phyloP scores from a whole-genome alignment of 352 stramenopile species.

The Phytophthora podocarpi region DNA sequence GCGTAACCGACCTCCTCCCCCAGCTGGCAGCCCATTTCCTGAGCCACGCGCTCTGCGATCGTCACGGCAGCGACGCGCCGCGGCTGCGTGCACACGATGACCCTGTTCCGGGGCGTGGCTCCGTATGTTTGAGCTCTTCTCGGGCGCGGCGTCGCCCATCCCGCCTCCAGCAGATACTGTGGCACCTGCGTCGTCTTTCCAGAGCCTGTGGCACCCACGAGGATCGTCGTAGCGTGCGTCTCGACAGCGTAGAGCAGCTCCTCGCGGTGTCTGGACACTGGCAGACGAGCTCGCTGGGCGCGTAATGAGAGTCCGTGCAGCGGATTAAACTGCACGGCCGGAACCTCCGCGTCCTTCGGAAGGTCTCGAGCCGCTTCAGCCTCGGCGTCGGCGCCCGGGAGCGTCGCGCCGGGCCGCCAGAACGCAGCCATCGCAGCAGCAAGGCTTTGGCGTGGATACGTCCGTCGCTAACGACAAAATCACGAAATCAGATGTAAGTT shows the following conservation, averaged over 20 bases:
- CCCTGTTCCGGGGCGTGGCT: conserved; percentile 19
- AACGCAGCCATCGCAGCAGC: conserved; percentile 49
- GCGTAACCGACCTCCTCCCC: conserved; percentile 96
- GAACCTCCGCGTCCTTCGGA: conserved; percentile 39
- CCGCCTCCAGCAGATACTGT: conserved; percentile 91
- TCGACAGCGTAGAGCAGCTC: conserved; percentile 93
- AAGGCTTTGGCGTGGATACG: background rate
- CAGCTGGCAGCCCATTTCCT: conserved; percentile 96
- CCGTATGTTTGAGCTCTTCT: background rate
- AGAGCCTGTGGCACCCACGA: conserved; percentile 93
- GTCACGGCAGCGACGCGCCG: conserved; percentile 97
- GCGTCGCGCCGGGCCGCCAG: conserved; percentile 65
- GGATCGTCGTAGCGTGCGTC: conserved; percentile 84
- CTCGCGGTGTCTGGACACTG: conserved; percentile 87
- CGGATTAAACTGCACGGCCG: conserved; percentile 65
- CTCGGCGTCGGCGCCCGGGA: conserved; percentile 34
- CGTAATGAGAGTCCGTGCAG: conserved; percentile 61
- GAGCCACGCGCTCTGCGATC: conserved; percentile 96
- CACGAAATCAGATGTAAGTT: background rate
- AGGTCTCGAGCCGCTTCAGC: conserved; percentile 41
- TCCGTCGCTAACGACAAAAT: background rate
- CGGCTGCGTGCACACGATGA: conserved; percentile 93
- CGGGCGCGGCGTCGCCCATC: conserved; percentile 62
- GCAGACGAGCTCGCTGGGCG: conserved; percentile 70
- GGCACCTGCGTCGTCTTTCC: conserved; percentile 95